These are phyloP conservation scores for Monosporascus sp. DNA, from an alignment of 2,329 filamentous ascomycete genomes.

Conservation along the genomic window DNA sequence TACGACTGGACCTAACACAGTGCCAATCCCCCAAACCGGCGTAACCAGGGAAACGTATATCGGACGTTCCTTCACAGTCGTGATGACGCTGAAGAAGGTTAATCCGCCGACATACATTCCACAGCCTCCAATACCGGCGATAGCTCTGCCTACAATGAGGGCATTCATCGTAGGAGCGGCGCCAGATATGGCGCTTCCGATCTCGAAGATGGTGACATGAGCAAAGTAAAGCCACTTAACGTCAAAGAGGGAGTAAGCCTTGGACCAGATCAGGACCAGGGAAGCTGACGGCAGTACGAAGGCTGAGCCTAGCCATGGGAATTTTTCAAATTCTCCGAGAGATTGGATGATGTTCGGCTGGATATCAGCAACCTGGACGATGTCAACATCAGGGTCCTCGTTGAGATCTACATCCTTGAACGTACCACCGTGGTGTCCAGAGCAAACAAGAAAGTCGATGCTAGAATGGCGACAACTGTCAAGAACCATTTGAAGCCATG, in stretches of 20 bases:
- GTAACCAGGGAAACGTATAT: slow-evolving; percentile 1
- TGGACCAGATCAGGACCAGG: slow-evolving; percentile 1
- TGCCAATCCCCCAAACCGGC: slow-evolving; percentile 2
- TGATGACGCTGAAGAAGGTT: slow-evolving; percentile 2
- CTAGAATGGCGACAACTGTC: slow-evolving; percentile 1
- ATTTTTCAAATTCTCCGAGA: neutral
- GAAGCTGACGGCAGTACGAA: neutral
- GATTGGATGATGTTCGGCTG: slow-evolving; percentile 2
- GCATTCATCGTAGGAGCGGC: slow-evolving; percentile 13
- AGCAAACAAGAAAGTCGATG: slow-evolving; percentile 4
- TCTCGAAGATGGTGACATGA: slow-evolving; percentile 1
- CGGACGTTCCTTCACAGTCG: slow-evolving; percentile 4
- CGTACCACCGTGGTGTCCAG: slow-evolving; percentile 6
- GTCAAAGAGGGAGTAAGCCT: slow-evolving; percentile 6
- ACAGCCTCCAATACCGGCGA: slow-evolving; percentile 11
- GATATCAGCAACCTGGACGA: slow-evolving; percentile 2
- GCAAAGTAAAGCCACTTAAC: slow-evolving; percentile 7
- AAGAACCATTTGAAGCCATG: no score
- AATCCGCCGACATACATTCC: slow-evolving; percentile 8
- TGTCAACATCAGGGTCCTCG: no score
- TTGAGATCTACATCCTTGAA: no score
- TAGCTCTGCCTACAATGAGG: slow-evolving; percentile 15
- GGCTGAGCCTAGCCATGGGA: neutral
- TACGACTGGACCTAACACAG: neutral
- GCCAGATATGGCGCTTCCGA: slow-evolving; percentile 13